A percentile compares a stretch with the other conserved stretches of the same genome.
Evolutionary conservation across 2,329 filamentous ascomycete species (phyloP).

Genomic region (Colletotrichum zoysiae): DNA sequence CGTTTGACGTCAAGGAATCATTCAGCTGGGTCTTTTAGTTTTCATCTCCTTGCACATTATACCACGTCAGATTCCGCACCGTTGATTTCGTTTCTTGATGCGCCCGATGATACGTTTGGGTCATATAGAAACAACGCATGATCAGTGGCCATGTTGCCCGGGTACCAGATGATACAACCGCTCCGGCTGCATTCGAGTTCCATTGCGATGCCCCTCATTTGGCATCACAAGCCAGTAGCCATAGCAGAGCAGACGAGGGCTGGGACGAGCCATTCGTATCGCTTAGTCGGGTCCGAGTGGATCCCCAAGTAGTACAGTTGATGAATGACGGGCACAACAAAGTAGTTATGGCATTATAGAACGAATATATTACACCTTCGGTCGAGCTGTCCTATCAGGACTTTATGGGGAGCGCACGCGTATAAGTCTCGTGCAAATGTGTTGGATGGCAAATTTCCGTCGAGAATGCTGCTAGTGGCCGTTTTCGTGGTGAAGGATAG

Average conservation of each 20-base stretch:
- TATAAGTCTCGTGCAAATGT: conserved; percentile 19
- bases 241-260: not conserved
- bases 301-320: not conserved
- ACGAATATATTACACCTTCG: conserved; percentile 15
- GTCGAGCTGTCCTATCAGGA: not conserved
- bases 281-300: not conserved
- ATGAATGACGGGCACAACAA: not conserved
- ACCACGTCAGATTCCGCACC: not conserved
- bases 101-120: not conserved
- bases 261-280: not conserved
- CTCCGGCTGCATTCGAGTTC: not conserved
- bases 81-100: not conserved
- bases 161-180: not conserved
- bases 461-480: not conserved
- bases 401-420: not conserved
- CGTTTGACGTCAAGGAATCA: conserved; percentile 72
- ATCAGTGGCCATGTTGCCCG: not conserved
- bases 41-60: not conserved
- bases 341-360: not conserved
- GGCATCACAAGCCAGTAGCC: not conserved
- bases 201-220: not conserved
- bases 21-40: conserved; percentile 75
- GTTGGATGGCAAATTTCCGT: not conserved
- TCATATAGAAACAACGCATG: conserved; percentile 10
- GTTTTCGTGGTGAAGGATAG: not conserved